Evolutionary conservation across 441 rosid genomes (phyloP), one percentile per base, ranked within the genome.

Genomic region (Jatropha podagrica): DNA sequence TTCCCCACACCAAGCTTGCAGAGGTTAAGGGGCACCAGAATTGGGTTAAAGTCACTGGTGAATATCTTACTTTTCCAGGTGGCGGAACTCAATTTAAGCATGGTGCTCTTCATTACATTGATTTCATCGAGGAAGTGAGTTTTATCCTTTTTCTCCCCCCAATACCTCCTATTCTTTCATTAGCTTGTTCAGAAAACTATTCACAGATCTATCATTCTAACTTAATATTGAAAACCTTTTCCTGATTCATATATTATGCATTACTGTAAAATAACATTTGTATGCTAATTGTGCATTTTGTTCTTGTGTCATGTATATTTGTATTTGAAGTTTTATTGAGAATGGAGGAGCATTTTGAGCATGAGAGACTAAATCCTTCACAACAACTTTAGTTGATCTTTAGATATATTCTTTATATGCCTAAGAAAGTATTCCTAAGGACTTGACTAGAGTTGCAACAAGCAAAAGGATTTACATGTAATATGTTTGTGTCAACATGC

Each of bases 51-150:
- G 89, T 95, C 51, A 76, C 83, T 14, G 98, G 99, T 75, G 95
- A 93, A 80, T 95, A 86, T 83, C 92, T 95, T 44, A 93, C 96
- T 74, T 93, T 95, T 77, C 99, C 99, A 48, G 98, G 99, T 76
- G 97, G 99, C 37, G 99, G 99, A 80, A 95, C 99, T 83, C 99
- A 95, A 76, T 95, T 95, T 83, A 92, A 92, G 88, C 87, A 89
- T 51, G 99, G 98, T 76, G 98, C 99, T 85, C 95, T 93, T 76
- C 98, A 93, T 83, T 95, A 91, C 81, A 92, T 91, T 52, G 95
- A 94, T 84, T 94, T 94, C 78, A 85, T 91, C 42, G 84, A 91
- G 79, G 82, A 90, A 86, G 98, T 88, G 78, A 77, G 81, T 42
- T 58, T 20, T 74, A 42, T 38, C 38, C 71, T 4, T 37, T 46